Conservation (phyloP, 2,329 filamentous ascomycete species). For the Calonectria montana region DNA sequence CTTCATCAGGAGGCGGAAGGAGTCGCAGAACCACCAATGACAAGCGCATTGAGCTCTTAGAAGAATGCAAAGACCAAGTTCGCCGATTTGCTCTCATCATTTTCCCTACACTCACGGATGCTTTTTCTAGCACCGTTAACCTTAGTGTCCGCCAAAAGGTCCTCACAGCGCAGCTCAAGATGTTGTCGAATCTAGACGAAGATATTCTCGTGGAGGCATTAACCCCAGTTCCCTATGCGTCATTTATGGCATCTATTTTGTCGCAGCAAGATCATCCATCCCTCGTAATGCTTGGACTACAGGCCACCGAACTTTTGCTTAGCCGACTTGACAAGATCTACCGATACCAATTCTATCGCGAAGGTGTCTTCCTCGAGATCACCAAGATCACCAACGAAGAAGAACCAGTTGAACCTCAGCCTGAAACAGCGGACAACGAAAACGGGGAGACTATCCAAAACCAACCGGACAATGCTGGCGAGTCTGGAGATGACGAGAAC, state of each 20-base stretch:
- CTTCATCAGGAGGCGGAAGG: slow-evolving; percentile 48
- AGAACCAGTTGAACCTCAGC: slow-evolving; percentile 35
- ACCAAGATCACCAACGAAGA: slow-evolving; percentile 76
- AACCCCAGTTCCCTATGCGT: slow-evolving; percentile 91
- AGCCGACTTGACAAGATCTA: slow-evolving; percentile 89
- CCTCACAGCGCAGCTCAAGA: slow-evolving; percentile 94
- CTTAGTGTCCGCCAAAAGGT: slow-evolving; percentile 95
- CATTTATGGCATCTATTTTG: slow-evolving; percentile 92
- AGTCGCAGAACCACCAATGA: slow-evolving; percentile 71
- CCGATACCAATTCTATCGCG: slow-evolving; percentile 95
- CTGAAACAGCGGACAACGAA: slow-evolving; percentile 28
- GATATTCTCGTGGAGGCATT: slow-evolving; percentile 87
- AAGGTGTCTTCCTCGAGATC: slow-evolving; percentile 95
- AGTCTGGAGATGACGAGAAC: slow-evolving; percentile 44
- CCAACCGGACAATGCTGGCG: slow-evolving; percentile 43
- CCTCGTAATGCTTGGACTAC: slow-evolving; percentile 86
- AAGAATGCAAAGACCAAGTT: slow-evolving; percentile 86
- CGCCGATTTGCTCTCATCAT: slow-evolving; percentile 93
- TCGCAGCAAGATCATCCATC: slow-evolving; percentile 94
- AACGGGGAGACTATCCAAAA: slow-evolving; percentile 33
- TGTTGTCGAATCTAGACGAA: slow-evolving; percentile 94
- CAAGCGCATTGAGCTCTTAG: slow-evolving; percentile 83
- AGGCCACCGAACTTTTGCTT: slow-evolving; percentile 89
- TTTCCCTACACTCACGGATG: slow-evolving; percentile 94
- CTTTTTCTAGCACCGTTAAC: slow-evolving; percentile 98